Evolutionary conservation across 2,329 filamentous ascomycete genomes (phyloP).

Genomic region (Hypoxylon sp.): DNA sequence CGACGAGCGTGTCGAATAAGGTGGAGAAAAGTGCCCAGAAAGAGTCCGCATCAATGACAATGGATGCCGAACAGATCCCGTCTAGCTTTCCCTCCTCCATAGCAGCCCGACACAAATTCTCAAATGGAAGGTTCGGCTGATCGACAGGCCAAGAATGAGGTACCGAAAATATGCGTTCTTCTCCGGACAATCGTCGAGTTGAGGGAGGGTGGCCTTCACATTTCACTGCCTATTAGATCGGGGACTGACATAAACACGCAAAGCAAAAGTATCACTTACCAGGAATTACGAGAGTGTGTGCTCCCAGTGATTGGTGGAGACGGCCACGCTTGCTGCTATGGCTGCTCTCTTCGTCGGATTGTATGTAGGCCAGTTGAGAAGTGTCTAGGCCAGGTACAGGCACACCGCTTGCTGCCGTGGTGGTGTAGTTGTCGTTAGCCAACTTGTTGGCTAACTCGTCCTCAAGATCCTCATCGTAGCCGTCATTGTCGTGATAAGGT

Average conservation of each 20-base stretch:
- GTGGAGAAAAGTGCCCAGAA: slow-evolving; percentile 1
- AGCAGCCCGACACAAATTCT: slow-evolving; percentile 17
- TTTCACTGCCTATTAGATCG: neutral
- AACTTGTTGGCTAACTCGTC: neutral
- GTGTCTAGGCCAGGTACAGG: neutral
- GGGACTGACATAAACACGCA: neutral
- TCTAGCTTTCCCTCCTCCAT: neutral
- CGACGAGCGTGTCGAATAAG: neutral
- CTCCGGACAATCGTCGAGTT: neutral
- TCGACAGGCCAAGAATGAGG: neutral
- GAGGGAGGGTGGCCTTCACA: neutral
- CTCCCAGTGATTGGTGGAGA: too few relatives aligned
- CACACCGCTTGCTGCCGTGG: neutral
- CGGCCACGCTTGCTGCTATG: neutral
- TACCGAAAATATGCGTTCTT: neutral
- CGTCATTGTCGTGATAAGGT: neutral
- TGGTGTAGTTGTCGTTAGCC: neutral
- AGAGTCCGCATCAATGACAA: slow-evolving; percentile 12
- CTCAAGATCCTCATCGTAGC: neutral
- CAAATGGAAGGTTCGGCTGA: neutral
- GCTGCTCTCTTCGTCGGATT: neutral
- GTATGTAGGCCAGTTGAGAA: neutral
- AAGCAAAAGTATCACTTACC: neutral
- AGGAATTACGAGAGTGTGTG: neutral
- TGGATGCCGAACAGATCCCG: slow-evolving; percentile 1